A percentile compares a stretch with the other conserved stretches of the same genome.
These are phyloP conservation scores for Staphylotrichum tortipilum DNA, from an alignment of 495 filamentous ascomycete species.

Conservation along the genomic window DNA sequence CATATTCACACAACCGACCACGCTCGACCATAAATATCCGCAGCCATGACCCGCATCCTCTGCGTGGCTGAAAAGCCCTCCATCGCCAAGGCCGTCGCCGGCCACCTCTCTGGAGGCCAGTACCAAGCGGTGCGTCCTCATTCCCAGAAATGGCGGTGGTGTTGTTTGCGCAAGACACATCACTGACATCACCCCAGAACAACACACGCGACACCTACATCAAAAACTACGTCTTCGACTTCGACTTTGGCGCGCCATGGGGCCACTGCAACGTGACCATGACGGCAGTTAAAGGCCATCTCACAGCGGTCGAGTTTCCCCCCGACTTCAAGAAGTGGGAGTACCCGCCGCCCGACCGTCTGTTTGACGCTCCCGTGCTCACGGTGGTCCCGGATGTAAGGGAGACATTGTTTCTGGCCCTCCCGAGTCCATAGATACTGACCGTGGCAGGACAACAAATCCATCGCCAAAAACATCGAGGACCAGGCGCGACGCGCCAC, in stretches of 20 bases:
- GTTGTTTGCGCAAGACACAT: background rate
- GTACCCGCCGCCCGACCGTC: slow-evolving; percentile 64
- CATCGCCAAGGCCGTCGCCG: slow-evolving; percentile 87
- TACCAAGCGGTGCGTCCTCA: slow-evolving; percentile 54
- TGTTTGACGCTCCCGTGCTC: slow-evolving; percentile 77
- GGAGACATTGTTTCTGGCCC: background rate
- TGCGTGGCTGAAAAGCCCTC: slow-evolving; percentile 97
- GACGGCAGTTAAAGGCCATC: slow-evolving; percentile 84
- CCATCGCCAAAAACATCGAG: slow-evolving; percentile 78
- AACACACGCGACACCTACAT: slow-evolving; percentile 63
- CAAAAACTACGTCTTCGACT: slow-evolving; percentile 91
- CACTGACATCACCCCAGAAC: slow-evolving; percentile 18
- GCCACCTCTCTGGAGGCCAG: slow-evolving; percentile 71
- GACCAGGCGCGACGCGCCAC: slow-evolving; percentile 58
- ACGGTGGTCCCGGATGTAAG: slow-evolving; percentile 55
- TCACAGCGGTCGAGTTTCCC: slow-evolving; percentile 65
- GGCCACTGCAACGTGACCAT: slow-evolving; percentile 77
- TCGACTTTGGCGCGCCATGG: slow-evolving; percentile 75
- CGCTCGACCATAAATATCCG: background rate
- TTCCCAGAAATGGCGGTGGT: background rate
- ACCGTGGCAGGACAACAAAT: slow-evolving; percentile 57
- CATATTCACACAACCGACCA: no score
- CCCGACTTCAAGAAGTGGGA: slow-evolving; percentile 63
- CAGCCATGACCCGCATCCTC: slow-evolving; percentile 50
- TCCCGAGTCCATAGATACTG: background rate